Conservation (phyloP, 345 rosid genomes). For the Euphorbia tirucalli region DNA sequence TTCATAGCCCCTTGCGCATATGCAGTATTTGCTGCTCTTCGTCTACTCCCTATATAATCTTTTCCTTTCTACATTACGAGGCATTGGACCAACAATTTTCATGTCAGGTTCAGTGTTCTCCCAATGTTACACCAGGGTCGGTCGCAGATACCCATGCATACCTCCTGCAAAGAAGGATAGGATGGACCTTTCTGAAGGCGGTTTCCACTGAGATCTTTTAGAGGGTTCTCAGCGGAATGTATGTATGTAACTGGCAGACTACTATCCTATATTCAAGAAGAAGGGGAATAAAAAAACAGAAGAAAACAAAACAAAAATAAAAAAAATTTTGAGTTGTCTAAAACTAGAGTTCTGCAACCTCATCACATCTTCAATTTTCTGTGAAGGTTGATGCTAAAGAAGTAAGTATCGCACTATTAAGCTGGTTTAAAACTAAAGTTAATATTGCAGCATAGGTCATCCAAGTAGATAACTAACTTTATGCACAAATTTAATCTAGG, state of each 20-base stretch:
- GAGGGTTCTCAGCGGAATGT: constrained; percentile 55
- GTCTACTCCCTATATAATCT: constrained; percentile 61
- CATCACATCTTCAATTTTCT: too few relatives aligned
- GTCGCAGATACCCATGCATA: constrained; percentile 81
- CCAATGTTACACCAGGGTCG: constrained; percentile 61
- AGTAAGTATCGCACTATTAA: too few relatives aligned
- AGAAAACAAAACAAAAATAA: too few relatives aligned
- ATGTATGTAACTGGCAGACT: constrained; percentile 71
- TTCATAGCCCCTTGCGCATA: constrained; percentile 87
- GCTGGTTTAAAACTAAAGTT: too few relatives aligned
- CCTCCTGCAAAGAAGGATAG: constrained; percentile 93
- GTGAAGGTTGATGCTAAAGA: too few relatives aligned
- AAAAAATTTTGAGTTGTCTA: too few relatives aligned
- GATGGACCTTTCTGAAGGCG: constrained; percentile 51
- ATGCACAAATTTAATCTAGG: not conserved
- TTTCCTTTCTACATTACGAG: constrained; percentile 57
- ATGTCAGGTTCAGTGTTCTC: constrained; percentile 69
- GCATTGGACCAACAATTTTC: constrained; percentile 76
- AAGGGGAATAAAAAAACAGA: too few relatives aligned
- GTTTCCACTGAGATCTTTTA: constrained; percentile 57
- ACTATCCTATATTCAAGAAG: constrained; percentile 39
- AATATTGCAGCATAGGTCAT: too few relatives aligned
- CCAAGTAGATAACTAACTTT: too few relatives aligned
- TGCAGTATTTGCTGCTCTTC: constrained; percentile 87
- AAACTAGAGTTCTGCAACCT: too few relatives aligned